phyloP scores from a whole-genome alignment of 352 stramenopile species.

The Pythium brassicae region DNA sequence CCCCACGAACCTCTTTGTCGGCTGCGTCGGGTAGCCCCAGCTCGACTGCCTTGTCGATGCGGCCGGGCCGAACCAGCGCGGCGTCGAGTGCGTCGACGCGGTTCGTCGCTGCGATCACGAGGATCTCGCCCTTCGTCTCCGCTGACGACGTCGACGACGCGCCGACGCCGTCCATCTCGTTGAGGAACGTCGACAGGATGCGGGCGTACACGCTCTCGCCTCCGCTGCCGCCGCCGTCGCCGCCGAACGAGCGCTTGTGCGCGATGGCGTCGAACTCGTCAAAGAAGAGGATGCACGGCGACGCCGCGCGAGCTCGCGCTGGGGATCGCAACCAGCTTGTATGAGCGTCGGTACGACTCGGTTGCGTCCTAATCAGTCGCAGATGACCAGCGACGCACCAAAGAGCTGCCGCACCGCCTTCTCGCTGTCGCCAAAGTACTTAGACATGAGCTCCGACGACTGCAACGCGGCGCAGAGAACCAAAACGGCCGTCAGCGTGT shows the following conservation, averaged over 20 bases:
- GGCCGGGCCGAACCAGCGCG: constrained; percentile 65
- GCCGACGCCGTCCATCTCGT: constrained; percentile 83
- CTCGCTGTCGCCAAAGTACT: constrained; percentile 87
- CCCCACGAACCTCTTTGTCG: constrained; percentile 24
- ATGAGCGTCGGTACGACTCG: too few species aligned
- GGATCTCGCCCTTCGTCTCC: constrained; percentile 31
- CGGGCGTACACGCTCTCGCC: constrained; percentile 68
- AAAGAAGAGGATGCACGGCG: constrained; percentile 82
- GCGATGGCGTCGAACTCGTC: constrained; percentile 84
- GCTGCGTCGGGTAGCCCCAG: constrained; percentile 42
- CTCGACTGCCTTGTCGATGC: constrained; percentile 75
- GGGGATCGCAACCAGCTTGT: background rate
- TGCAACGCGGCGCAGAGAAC: constrained; percentile 15
- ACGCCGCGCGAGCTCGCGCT: constrained; percentile 63
- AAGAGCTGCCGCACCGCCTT: constrained; percentile 77
- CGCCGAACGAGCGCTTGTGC: constrained; percentile 65
- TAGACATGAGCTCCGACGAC: constrained; percentile 81
- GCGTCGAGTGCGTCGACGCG: constrained; percentile 62
- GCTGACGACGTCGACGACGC: constrained; percentile 15
- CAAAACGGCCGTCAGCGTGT: background rate
- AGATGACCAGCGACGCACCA: constrained; percentile 25
- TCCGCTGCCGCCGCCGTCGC: constrained; percentile 28
- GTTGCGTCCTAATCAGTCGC: too few species aligned
- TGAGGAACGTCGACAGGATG: constrained; percentile 80
- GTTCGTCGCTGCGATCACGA: constrained; percentile 78